Conservation (phyloP, 2,329 filamentous ascomycete genomes). For the Ophiocordyceps camponoti-rufipedis region DNA sequence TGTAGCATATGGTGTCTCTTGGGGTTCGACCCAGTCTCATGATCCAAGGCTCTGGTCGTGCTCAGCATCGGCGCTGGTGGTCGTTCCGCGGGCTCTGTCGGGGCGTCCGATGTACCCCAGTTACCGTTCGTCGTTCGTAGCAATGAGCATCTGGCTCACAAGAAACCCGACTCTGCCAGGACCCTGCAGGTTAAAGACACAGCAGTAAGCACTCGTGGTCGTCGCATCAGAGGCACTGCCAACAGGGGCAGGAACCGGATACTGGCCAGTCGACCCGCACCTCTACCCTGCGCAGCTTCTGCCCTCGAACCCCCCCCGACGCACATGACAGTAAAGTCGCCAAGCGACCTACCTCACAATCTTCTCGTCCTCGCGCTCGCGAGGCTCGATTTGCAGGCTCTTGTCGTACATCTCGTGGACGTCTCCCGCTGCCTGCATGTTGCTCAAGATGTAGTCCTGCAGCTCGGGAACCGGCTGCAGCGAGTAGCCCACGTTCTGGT, state of each 20-base stretch:
- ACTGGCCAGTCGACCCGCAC: not conserved
- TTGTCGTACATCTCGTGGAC: conserved; percentile 99
- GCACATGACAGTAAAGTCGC: conserved; percentile 7
- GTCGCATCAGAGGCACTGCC: not conserved
- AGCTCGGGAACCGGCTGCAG: conserved; percentile 78
- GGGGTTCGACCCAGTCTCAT: too few species aligned
- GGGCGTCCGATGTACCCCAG: too few species aligned
- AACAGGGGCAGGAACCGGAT: not conserved
- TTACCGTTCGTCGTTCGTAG: not conserved
- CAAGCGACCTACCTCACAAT: conserved; percentile 70
- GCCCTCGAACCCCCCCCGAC: conserved; percentile 5
- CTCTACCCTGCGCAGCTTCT: not conserved
- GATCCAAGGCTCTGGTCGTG: not conserved
- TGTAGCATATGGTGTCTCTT: too few species aligned
- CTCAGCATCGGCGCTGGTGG: not conserved
- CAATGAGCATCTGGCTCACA: conserved; percentile 18
- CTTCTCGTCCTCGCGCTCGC: conserved; percentile 96
- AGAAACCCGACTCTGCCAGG: conserved; percentile 41
- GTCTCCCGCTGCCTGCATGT: conserved; percentile 88
- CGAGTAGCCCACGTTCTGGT: conserved; percentile 93
- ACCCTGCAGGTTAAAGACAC: conserved; percentile 22
- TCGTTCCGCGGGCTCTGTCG: not conserved
- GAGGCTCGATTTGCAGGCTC: conserved; percentile 80
- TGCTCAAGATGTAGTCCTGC: conserved; percentile 90
- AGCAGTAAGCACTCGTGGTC: not conserved